A percentile compares a stretch with the other conserved stretches of the same genome.
phyloP scores from a whole-genome alignment of 305 asterid species.

The Caryopteris hybrid region DNA sequence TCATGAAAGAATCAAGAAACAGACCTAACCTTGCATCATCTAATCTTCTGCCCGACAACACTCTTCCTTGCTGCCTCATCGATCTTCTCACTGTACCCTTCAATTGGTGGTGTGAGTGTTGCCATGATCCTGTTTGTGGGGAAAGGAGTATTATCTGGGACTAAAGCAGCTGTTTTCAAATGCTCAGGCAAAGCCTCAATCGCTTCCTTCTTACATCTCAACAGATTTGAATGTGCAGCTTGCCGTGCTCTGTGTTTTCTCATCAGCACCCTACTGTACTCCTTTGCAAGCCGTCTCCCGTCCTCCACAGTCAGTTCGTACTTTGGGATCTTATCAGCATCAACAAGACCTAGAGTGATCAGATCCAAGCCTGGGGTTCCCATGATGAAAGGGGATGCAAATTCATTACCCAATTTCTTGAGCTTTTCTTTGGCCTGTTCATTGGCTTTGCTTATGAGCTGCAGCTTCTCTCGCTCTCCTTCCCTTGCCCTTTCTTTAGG shows the following conservation, averaged over 20 bases:
- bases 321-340: conserved; percentile 70
- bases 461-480: conserved; percentile 80
- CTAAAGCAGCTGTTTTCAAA: conserved; percentile 69
- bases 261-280: conserved; percentile 81
- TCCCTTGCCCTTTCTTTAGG: conserved; percentile 73
- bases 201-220: conserved; percentile 74
- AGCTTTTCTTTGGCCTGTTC: conserved; percentile 62
- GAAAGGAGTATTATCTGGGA: conserved; percentile 70
- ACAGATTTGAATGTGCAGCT: conserved; percentile 63
- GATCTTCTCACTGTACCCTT: conserved; percentile 80
- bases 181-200: conserved; percentile 80
- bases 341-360: conserved; percentile 69
- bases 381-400: conserved; percentile 39
- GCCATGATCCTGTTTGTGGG: conserved; percentile 74
- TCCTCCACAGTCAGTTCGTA: conserved; percentile 85
- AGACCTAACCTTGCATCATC: conserved; percentile 41
- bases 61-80: conserved; percentile 76
- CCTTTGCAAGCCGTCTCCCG: conserved; percentile 78
- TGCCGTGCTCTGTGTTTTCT: conserved; percentile 83
- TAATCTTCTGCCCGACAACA: conserved; percentile 61
- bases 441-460: conserved; percentile 60
- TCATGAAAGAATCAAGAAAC: neutral
- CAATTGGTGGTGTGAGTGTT: conserved; percentile 86
- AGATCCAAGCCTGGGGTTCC: conserved; percentile 88
- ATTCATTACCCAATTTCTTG: conserved; percentile 47